Evolutionary conservation across 2,329 filamentous ascomycete species (phyloP).

Genomic region (Pleomassaria siparia): DNA sequence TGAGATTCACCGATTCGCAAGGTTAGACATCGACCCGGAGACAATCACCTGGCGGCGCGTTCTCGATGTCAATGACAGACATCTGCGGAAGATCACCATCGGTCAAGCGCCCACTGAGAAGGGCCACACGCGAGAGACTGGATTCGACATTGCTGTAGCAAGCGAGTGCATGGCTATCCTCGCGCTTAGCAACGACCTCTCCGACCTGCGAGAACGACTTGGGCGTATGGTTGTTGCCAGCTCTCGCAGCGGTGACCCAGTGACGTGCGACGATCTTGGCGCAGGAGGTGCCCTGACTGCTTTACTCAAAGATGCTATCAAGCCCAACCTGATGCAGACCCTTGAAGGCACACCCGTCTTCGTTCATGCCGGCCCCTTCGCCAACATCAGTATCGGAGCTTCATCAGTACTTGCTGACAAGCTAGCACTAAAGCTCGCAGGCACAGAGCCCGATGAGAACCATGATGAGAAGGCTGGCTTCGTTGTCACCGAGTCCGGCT

Average conservation of each 20-base stretch:
- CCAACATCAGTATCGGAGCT: constrained; percentile 97
- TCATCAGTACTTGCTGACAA: constrained; percentile 94
- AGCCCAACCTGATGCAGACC: constrained; percentile 98
- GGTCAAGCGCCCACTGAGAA: constrained; percentile 89
- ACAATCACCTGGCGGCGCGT: constrained; percentile 98
- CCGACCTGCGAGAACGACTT: constrained; percentile 88
- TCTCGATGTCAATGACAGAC: constrained; percentile 94
- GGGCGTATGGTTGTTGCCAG: constrained; percentile 95
- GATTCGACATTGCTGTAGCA: constrained; percentile 96
- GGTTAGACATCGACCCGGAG: constrained; percentile 92
- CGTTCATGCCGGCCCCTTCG: constrained; percentile 95
- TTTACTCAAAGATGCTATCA: constrained; percentile 97
- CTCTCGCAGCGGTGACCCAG: constrained; percentile 80
- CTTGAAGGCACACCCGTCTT: constrained; percentile 96
- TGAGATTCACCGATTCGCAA: constrained; percentile 84
- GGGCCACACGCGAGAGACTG: constrained; percentile 82
- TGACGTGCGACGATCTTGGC: constrained; percentile 95
- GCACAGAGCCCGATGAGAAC: constrained; percentile 89
- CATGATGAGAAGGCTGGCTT: constrained; percentile 82
- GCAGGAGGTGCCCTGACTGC: constrained; percentile 89
- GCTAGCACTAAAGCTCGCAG: constrained; percentile 91
- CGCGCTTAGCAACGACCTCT: constrained; percentile 82
- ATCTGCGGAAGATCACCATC: constrained; percentile 85
- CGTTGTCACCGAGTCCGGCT: constrained; percentile 94
- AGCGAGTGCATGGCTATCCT: constrained; percentile 99